These are phyloP conservation scores for Rhodotorula sp. DNA, from an alignment of 1,284 basidiomycete genomes.

Conservation along the genomic window DNA sequence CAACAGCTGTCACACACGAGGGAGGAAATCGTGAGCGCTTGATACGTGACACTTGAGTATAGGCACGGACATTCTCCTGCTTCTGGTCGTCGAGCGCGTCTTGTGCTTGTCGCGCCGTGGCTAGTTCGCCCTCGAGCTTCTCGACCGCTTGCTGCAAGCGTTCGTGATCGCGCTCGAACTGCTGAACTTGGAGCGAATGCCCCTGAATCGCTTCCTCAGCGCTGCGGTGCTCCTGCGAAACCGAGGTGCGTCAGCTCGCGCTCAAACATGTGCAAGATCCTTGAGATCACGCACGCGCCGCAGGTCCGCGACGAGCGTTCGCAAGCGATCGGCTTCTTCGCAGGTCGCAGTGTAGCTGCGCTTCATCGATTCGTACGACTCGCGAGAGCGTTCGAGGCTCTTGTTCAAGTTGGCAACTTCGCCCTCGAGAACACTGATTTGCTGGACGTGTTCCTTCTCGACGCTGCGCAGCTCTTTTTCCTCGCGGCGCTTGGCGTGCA, in stretches of 20 bases:
- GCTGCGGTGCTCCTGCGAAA: conserved; percentile 60
- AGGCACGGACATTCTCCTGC: conserved; percentile 68
- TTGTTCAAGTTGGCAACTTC: conserved; percentile 73
- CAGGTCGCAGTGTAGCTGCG: conserved; percentile 78
- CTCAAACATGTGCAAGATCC: not conserved
- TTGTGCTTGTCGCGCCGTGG: conserved; percentile 65
- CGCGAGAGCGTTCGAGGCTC: conserved; percentile 65
- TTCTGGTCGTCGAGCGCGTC: conserved; percentile 79
- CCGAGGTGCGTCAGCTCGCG: conserved; percentile 36
- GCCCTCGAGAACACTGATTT: conserved; percentile 60
- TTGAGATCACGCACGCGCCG: conserved; percentile 14
- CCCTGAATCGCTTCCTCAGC: conserved; percentile 61
- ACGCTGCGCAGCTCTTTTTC: conserved; percentile 83
- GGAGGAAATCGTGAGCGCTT: no score
- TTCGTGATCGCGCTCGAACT: conserved; percentile 59
- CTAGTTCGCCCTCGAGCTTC: conserved; percentile 66
- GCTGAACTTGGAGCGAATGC: conserved; percentile 51
- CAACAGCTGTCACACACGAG: conserved; percentile 48
- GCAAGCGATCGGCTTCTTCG: conserved; percentile 68
- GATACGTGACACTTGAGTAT: no score
- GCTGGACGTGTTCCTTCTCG: conserved; percentile 57
- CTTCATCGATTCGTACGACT: conserved; percentile 69
- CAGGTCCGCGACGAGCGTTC: conserved; percentile 49
- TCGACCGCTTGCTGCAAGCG: conserved; percentile 66
- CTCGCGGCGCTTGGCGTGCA: conserved; percentile 72